These are phyloP conservation scores for Schizochytrium sp. DNA, from an alignment of 108 stramenopile genomes.

Conservation along the genomic window DNA sequence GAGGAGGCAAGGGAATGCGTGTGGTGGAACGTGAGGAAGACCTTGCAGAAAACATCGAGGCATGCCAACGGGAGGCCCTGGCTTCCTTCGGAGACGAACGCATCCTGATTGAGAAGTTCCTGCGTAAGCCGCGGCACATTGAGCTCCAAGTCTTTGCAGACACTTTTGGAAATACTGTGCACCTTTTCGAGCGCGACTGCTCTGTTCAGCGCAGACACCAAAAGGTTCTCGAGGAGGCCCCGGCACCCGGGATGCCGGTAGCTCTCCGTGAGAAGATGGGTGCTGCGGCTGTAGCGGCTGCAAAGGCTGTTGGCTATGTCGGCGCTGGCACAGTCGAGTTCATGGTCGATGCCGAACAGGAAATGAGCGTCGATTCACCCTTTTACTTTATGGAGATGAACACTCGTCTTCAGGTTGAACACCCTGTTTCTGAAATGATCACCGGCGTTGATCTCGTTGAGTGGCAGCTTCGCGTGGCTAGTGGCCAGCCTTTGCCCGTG, in stretches of 20 bases:
- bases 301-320: constrained; percentile 87
- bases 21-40: constrained; percentile 78
- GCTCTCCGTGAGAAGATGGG: constrained; percentile 82
- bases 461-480: constrained; percentile 89
- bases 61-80: constrained; percentile 82
- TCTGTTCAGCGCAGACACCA: constrained; percentile 94
- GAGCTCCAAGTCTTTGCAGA: constrained; percentile 96
- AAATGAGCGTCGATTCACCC: constrained; percentile 47
- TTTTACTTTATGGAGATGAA: constrained; percentile 98
- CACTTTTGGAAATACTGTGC: constrained; percentile 89
- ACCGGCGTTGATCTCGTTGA: constrained; percentile 91
- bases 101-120: constrained; percentile 86
- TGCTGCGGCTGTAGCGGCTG: constrained; percentile 85
- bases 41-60: constrained; percentile 77
- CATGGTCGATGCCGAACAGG: constrained; percentile 81
- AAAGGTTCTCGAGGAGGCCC: constrained; percentile 97
- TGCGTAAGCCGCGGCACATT: constrained; percentile 90
- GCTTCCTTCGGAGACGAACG: constrained; percentile 85
- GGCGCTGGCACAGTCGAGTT: constrained; percentile 99
- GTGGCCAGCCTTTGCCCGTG: constrained; percentile 85
- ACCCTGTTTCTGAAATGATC: constrained; percentile 91
- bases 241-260: constrained; percentile 84
- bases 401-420: constrained; percentile 93
- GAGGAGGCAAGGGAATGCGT: constrained; percentile 95
- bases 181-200: constrained; percentile 94